These are phyloP conservation scores for Pneumocystis carinii DNA, from an alignment of 1,139 yeast species.

Conservation along the genomic window DNA sequence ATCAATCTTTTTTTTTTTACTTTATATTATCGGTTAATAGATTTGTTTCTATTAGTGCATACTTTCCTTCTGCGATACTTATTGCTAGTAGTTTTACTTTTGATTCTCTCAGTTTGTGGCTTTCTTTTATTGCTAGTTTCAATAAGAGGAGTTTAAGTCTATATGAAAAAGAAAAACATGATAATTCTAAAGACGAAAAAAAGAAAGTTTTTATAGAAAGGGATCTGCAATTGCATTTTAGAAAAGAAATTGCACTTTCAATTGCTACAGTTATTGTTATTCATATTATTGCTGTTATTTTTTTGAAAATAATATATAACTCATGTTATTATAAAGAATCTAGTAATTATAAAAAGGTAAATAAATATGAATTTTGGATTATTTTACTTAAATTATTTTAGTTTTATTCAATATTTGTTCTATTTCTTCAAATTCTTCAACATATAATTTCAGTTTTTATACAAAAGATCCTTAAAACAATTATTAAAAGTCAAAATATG, in stretches of 20 bases:
- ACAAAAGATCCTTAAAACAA: slow-evolving; percentile 10
- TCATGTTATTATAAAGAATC: neutral
- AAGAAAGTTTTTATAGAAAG: slow-evolving; percentile 3
- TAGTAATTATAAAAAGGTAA: neutral
- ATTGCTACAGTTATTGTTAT: slow-evolving; percentile 2
- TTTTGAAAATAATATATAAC: neutral
- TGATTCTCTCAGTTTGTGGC: slow-evolving; percentile 47
- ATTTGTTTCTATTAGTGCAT: slow-evolving; percentile 89
- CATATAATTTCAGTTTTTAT: slow-evolving; percentile 10
- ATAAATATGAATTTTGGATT: neutral
- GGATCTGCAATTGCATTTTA: neutral
- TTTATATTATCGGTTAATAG: slow-evolving; percentile 59
- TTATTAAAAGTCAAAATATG: slow-evolving; percentile 8
- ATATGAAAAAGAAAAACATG: slow-evolving; percentile 1
- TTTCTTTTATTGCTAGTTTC: slow-evolving; percentile 29
- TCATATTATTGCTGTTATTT: slow-evolving; percentile 9
- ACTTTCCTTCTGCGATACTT: slow-evolving; percentile 71
- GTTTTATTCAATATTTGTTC: slow-evolving; percentile 5
- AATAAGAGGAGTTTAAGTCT: neutral
- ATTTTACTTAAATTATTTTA: slow-evolving; percentile 1
- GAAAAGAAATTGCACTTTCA: neutral
- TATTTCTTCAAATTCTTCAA: slow-evolving; percentile 16
- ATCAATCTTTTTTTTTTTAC: slow-evolving; percentile 91
- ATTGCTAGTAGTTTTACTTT: slow-evolving; percentile 57
- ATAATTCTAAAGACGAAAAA: neutral